These are phyloP conservation scores for Pleurotus giganteus DNA, from an alignment of 768 basidiomycete species.

Conservation along the genomic window DNA sequence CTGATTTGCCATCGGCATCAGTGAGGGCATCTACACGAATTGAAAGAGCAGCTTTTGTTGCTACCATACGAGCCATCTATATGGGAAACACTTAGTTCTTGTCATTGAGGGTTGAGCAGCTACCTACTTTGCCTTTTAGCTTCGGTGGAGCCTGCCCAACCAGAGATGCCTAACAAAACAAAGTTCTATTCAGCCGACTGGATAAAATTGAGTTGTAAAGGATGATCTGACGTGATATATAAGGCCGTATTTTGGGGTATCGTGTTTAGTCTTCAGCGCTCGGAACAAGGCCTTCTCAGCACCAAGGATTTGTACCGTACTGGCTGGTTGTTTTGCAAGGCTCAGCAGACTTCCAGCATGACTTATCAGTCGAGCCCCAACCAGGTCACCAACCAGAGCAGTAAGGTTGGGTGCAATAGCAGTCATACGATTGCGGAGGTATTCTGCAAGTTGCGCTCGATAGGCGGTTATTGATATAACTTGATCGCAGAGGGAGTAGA, in stretches of 20 bases:
- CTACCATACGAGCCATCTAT: slow-evolving; percentile 99
- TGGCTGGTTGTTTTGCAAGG: slow-evolving; percentile 96
- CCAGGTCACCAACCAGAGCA: slow-evolving; percentile 87
- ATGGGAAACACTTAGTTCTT: slow-evolving; percentile 6
- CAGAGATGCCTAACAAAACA: slow-evolving; percentile 69
- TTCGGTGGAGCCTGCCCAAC: slow-evolving; percentile 97
- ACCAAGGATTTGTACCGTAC: slow-evolving; percentile 96
- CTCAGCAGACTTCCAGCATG: slow-evolving; percentile 96
- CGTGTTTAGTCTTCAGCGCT: slow-evolving; percentile 97
- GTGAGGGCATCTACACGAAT: slow-evolving; percentile 97
- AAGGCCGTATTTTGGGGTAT: slow-evolving; percentile 99
- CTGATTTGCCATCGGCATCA: slow-evolving; percentile 88
- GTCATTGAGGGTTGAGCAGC: neutral
- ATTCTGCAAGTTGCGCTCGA: slow-evolving; percentile 92
- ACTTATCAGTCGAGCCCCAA: slow-evolving; percentile 90
- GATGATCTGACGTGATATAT: slow-evolving; percentile 96
- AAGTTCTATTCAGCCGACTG: slow-evolving; percentile 5
- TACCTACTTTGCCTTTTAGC: slow-evolving; percentile 88
- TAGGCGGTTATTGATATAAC: slow-evolving; percentile 96
- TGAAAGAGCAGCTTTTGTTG: slow-evolving; percentile 95
- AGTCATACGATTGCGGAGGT: slow-evolving; percentile 96
- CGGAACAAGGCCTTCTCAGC: slow-evolving; percentile 98
- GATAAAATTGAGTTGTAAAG: slow-evolving; percentile 12
- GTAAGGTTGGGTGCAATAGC: slow-evolving; percentile 98
- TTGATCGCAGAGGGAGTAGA: slow-evolving; percentile 95